Conservation (phyloP, 1,139 yeast genomes). For the Zygosaccharomyces pseudobailii region DNA sequence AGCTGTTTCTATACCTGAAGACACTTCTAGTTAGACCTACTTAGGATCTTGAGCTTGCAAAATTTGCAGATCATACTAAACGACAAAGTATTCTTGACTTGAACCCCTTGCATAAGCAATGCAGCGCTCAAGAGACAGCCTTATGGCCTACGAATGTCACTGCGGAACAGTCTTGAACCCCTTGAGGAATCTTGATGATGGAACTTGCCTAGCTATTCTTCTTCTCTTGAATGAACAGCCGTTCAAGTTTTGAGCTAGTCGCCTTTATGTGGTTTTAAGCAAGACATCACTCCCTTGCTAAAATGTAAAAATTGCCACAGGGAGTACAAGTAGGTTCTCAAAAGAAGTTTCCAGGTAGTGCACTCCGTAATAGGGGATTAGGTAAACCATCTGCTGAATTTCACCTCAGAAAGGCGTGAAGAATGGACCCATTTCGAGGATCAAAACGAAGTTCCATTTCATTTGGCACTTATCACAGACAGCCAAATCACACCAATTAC, state of each 20-base stretch:
- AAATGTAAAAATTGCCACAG: not conserved
- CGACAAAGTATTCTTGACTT: not conserved
- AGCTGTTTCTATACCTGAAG: not conserved
- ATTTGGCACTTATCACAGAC: conserved; percentile 30
- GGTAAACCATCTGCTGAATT: not conserved
- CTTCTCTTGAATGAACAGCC: not conserved
- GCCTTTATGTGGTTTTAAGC: not conserved
- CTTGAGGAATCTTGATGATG: not conserved
- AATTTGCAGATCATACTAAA: conserved; percentile 5
- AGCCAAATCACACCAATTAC: conserved; percentile 15
- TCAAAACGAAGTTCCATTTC: conserved; percentile 31
- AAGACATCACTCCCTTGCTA: conserved; percentile 1
- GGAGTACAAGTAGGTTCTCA: not conserved
- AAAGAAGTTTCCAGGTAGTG: not conserved
- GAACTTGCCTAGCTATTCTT: not conserved
- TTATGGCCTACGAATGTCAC: too few relatives aligned
- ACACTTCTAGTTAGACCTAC: not conserved
- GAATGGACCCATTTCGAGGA: conserved; percentile 27
- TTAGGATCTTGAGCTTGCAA: conserved; percentile 1
- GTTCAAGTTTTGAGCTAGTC: not conserved
- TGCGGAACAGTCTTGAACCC: too few relatives aligned
- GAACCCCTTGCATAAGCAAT: not conserved
- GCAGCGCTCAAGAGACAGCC: too few relatives aligned
- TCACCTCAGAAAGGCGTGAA: not conserved
- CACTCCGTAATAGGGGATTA: not conserved